Base-by-base conservation (phyloP, 768 basidiomycete genomes). In the Mycena rebaudengoi region DNA sequence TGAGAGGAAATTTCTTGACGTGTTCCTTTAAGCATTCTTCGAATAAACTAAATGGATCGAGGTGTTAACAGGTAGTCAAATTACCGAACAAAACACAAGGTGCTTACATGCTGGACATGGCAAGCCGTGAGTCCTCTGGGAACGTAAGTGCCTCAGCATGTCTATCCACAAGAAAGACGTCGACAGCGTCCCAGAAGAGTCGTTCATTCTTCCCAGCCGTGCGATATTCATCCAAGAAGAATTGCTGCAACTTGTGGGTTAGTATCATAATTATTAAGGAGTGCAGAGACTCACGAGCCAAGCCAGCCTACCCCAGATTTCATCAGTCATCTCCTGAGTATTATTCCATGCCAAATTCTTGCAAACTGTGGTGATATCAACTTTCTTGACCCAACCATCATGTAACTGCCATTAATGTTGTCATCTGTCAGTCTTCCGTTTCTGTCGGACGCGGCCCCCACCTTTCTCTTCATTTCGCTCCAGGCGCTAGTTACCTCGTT, bases 241-340 rank as follows among this genome's bases (percentile, higher is more conserved):
- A 29, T 41, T 53, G 52, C 52, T 53, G 16, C 10, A 28, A n/a
- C n/a, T n/a, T n/a, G n/a, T n/a, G n/a, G 16, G 39, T 53, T 12
- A 53, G 39, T 14, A 14, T n/a, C 46, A 5, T 8, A 64, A 21
- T 25, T 35, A 16, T 25, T 23, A 48, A 50, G 65, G 65, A 69
- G 18, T 29, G n/a, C n/a, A n/a, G n/a, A n/a, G n/a, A 41, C 52
- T 5, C 41, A 53, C 52, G 16, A 41, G 37, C 52, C 52, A 53
- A 5, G 52, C 52, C 10, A 41, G 37, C 52, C 52, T 40, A 5
- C 37, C 52, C 10, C 28, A 28, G 8, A 37, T 26, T 12, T 23
- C 39, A 18, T 29, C 25, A 12, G 52, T 53, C 52, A 53, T 53
- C 25, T 53, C 52, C 26, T 53, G 52, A 7, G 52, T 40, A 2